Base-by-base conservation (phyloP, 305 asterid genomes). In the Nicotiana rustica region DNA sequence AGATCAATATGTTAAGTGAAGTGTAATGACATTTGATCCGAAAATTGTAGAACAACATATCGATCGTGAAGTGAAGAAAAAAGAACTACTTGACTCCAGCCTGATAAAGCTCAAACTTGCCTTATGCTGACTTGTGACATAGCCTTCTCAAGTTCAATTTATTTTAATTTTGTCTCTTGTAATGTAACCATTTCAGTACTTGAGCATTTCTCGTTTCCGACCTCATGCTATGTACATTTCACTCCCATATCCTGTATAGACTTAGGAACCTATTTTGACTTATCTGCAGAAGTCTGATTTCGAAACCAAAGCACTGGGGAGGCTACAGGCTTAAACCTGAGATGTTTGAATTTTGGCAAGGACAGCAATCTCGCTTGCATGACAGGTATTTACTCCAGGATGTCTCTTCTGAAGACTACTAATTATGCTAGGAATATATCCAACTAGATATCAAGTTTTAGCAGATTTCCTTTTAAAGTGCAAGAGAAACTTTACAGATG, bases 281-380 rank as follows among this genome's bases (percentile, higher is more conserved):
- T 35, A 67, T 67, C 64, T 52, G 70, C 85, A 83, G 85, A 21
- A 56, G 65, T 41, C 17, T 55, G 44, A 82, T 83, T 56, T 82
- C 85, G 15, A 83, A 83, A 67, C 85, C 85, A 25, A 77, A 57
- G 49, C 41, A 77, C 71, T 83, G 85, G 85, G 85, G 85, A 35
- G 85, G 85, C 52, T 83, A 77, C 85, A 47, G 78, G 67, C 85
- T 83, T 38, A 83, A 77, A 66, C 85, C 85, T 10, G 71, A 83
- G 49, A 49, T 17, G 75, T 83, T 83, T 78, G 85, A 83, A 67
- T 83, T 83, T 25, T 25, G 29, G 29, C 29, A 25, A 25, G 29
- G 29, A 25, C 29, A 25, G 29, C 29, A 25, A 25, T 67, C 82
- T 55, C 85, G 85, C 62, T 83, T 83, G 79, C 85, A 83, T 67